phyloP scores from a whole-genome alignment of 345 rosid genomes.

The Sonneratia alba region DNA sequence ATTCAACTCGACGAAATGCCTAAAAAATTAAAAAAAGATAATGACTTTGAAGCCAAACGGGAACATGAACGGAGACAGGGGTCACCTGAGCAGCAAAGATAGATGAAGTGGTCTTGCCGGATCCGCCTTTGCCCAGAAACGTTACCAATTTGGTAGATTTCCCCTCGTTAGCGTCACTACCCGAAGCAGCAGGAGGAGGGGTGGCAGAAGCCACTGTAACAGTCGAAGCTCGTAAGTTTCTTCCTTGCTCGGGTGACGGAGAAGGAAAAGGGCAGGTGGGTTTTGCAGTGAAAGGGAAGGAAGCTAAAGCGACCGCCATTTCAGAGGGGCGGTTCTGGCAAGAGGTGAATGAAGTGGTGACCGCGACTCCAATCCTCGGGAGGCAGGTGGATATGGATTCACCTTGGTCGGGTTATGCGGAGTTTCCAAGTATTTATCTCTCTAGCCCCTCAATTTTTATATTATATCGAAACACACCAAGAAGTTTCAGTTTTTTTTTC shows the following conservation, averaged over 20 bases:
- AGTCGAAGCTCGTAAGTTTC: slow-evolving; percentile 22
- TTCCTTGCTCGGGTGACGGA: background rate
- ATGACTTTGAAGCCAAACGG: background rate
- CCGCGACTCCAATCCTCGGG: too few species aligned
- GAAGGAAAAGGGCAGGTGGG: background rate
- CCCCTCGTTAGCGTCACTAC: slow-evolving; percentile 9
- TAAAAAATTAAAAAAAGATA: background rate
- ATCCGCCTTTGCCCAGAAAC: slow-evolving; percentile 84
- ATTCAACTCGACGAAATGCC: background rate
- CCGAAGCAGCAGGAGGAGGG: slow-evolving; percentile 5
- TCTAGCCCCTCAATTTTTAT: too few species aligned
- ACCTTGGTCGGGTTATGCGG: too few species aligned
- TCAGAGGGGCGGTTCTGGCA: too few species aligned
- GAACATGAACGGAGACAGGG: background rate
- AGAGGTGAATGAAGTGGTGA: too few species aligned
- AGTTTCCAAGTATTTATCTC: too few species aligned
- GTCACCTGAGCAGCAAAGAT: slow-evolving; percentile 79
- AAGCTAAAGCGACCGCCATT: slow-evolving; percentile 3
- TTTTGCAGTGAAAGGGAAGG: slow-evolving; percentile 2
- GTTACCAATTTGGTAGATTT: slow-evolving; percentile 49
- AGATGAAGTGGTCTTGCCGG: slow-evolving; percentile 83
- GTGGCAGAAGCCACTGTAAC: slow-evolving; percentile 11
- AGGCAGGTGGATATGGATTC: too few species aligned
- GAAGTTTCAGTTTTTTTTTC: too few species aligned
- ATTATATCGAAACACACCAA: too few species aligned